Evolutionary conservation across 2,329 filamentous ascomycete species (phyloP), one percentile per base, ranked within the genome.

Genomic region (Cercospora berteroae): DNA sequence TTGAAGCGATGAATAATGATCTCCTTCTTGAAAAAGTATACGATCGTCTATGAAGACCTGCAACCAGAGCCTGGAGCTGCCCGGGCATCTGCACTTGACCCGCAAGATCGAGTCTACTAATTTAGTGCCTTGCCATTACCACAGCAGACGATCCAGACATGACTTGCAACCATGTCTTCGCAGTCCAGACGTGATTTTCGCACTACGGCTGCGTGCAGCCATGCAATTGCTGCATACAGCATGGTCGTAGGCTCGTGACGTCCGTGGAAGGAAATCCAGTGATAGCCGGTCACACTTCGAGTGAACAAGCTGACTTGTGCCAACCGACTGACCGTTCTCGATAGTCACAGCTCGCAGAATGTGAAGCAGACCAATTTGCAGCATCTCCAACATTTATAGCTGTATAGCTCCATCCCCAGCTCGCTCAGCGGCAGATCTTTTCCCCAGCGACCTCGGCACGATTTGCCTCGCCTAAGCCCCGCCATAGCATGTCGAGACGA

Each of bases 381-480:
- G 12, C 33, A 36, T 5, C 13, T 5, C 36, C 36, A n/a, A 39
- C 36, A 39, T 8, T 39, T 39, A 39, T 39, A 48, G 18, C 42
- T 48, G 42, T 3, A 48, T 48, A 12, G 42, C n/a, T 48, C 42
- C 16, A 8, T 39, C 2, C 36, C 13, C 36, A 39, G 36, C 36
- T 39, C 36, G 36, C 23, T 16, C 12, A 10, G 23, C 60, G 60
- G 60, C 8, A 63, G 12, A 56, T 63, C 29, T 27, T 63, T 63
- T 1, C 12, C 10, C 57, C 44, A 55, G 16, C 27, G 60, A 63
- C 60, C 60, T 63, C 60, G 60, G 60, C 60, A 55, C 31, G 60
- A 63, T 13, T 20, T 18, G 16, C 16, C 23, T 16, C 44, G 42
- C 48, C 44, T 13, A 23, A 55, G 13, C 44, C 48, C 60, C 60